Conservation (phyloP, 352 stramenopile genomes). For the Thraustochytrium sp. region DNA sequence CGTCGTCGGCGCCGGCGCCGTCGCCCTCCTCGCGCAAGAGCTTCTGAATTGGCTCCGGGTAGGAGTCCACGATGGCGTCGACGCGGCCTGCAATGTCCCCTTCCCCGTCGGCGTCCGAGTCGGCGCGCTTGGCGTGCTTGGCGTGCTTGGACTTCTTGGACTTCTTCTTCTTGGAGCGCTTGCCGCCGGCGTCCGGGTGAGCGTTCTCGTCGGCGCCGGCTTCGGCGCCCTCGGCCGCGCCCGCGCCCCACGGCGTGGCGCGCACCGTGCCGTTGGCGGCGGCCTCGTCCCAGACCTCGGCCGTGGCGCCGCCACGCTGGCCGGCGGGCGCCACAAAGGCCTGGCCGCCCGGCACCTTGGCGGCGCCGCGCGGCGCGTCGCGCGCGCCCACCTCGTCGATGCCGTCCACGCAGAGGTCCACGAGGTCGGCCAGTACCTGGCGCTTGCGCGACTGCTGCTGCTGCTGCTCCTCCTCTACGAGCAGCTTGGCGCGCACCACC, state of each 20-base stretch:
- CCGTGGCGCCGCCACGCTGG: background rate
- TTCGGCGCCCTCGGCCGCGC: background rate
- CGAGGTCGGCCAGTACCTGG: slow-evolving; percentile 6
- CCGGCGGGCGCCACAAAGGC: background rate
- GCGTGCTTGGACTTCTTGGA: background rate
- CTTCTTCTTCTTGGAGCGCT: slow-evolving; percentile 29
- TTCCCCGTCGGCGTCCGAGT: background rate
- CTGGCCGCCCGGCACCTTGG: background rate
- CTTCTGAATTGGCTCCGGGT: background rate
- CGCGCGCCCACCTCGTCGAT: slow-evolving; percentile 10
- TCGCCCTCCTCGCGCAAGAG: background rate
- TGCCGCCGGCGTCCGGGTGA: background rate
- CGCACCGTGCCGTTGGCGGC: background rate
- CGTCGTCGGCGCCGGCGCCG: background rate
- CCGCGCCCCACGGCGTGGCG: background rate
- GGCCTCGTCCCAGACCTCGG: slow-evolving; percentile 1
- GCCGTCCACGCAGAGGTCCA: slow-evolving; percentile 35
- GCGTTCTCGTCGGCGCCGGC: background rate
- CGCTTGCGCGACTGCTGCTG: background rate
- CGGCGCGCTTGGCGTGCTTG: background rate
- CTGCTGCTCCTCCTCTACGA: background rate
- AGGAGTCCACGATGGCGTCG: background rate
- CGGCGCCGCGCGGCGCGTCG: background rate
- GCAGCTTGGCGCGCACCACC: slow-evolving; percentile 11
- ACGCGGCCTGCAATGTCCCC: background rate